Evolutionary conservation across 2,329 filamentous ascomycete genomes (phyloP), one percentile per base, ranked within the genome.

Genomic region (Neofusicoccum kwambonambiense): DNA sequence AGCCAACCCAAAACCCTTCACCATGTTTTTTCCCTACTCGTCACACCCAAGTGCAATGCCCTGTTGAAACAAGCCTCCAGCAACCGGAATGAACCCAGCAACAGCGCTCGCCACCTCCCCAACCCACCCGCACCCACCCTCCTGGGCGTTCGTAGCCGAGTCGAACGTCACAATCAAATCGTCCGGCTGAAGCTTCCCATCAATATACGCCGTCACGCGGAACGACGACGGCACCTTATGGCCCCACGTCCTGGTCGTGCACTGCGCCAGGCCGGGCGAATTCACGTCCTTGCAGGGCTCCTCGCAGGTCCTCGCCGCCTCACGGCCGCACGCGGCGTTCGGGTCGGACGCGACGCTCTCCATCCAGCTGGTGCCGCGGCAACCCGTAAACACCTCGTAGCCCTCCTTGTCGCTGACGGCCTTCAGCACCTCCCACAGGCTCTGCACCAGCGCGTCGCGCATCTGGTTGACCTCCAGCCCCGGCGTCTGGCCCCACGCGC

Each of bases 381-480:
- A 58, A 0, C 41, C 39, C 22, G 17, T 22, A 27, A 27, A 58
- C 11, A 58, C 54, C 39, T 58, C 27, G 54, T 58, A 58, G 39
- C 44, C 31, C 39, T 58, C 34, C 19, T 22, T 19, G 54, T 58
- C 41, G 19, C 39, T 41, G 22, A 58, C 9, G 54, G 35, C 45
- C 39, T 17, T n/a, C 35, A 58, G 54, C 13, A 58, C 54, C 41
- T 58, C 39, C 54, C 54, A 58, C 54, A 45, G 4, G 8, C 39
- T 45, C 54, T 58, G 54, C 13, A 58, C 22, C 41, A 58, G 54
- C 7, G 17, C 54, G 54, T 58, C 54, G 39, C 54, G 54, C 54
- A 58, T 58, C 54, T 58, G 54, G 41, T 58, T 58, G 7, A 17
- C 12, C 41, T 58, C n/a, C 7, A 58, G 54, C 3, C 54, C 54